phyloP scores from a whole-genome alignment of 2,329 filamentous ascomycete species.

The Teratosphaeria gauchensis region DNA sequence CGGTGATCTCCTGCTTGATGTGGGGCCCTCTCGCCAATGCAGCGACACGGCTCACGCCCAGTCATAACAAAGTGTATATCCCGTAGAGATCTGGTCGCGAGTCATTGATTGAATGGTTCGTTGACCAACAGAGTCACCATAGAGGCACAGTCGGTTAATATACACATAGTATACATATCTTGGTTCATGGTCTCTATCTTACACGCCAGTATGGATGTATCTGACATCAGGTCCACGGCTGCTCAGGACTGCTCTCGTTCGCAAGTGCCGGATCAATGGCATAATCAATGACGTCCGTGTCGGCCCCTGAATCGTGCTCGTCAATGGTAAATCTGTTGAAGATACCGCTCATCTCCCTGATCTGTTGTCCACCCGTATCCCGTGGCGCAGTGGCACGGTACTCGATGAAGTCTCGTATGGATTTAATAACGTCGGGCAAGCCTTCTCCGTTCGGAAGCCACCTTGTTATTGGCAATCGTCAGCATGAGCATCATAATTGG shows the following conservation, averaged over 20 bases:
- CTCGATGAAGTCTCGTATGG: conserved; percentile 64
- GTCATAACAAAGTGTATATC: too few relatives aligned
- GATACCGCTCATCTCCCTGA: conserved; percentile 27
- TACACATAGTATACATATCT: neutral
- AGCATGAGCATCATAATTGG: neutral
- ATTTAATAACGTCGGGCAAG: conserved; percentile 62
- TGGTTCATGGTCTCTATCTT: neutral
- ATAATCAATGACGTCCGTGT: conserved; percentile 9
- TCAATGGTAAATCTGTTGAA: conserved; percentile 30
- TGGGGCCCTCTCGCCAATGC: too few relatives aligned
- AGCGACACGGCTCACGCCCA: too few relatives aligned
- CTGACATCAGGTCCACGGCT: neutral
- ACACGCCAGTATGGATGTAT: neutral
- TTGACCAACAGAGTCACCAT: too few relatives aligned
- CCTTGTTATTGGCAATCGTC: neutral
- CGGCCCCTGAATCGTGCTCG: conserved; percentile 14
- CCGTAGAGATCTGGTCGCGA: too few relatives aligned
- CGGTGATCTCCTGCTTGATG: too few relatives aligned
- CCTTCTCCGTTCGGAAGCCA: conserved; percentile 81
- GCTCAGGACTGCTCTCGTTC: conserved; percentile 14
- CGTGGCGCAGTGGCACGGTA: conserved; percentile 21
- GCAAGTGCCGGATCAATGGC: neutral
- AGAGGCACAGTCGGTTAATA: neutral
- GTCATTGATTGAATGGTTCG: too few relatives aligned
- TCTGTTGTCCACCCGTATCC: conserved; percentile 14